These are phyloP conservation scores for Mycena chlorophos DNA, from an alignment of 768 basidiomycete genomes.

Conservation along the genomic window DNA sequence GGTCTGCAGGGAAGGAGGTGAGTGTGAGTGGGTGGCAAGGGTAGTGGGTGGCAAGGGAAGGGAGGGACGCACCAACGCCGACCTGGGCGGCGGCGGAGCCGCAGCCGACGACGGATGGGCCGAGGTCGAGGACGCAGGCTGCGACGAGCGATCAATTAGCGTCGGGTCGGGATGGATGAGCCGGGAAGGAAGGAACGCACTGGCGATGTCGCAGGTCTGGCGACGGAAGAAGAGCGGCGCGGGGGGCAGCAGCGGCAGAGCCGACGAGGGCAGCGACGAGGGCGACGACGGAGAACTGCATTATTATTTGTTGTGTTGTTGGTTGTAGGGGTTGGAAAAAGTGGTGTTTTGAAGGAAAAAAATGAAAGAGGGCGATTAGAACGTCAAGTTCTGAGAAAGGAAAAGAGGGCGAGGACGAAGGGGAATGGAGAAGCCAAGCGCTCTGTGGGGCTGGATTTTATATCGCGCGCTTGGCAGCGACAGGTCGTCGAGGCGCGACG, in stretches of 20 bases:
- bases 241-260: slow-evolving; percentile 7
- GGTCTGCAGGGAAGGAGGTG: slow-evolving; percentile 2
- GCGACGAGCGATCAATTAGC: background rate
- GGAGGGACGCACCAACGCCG: slow-evolving; percentile 9
- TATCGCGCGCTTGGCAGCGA: too few species aligned
- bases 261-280: slow-evolving; percentile 9
- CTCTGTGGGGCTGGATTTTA: too few species aligned
- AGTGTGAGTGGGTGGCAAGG: background rate
- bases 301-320: slow-evolving; percentile 2
- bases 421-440: background rate
- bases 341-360: background rate
- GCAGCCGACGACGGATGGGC: slow-evolving; percentile 13
- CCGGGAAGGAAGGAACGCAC: background rate
- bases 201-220: slow-evolving; percentile 9
- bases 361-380: slow-evolving; percentile 1
- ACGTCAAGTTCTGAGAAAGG: slow-evolving; percentile 7
- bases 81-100: slow-evolving; percentile 13
- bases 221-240: slow-evolving; percentile 4
- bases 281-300: slow-evolving; percentile 20
- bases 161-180: background rate
- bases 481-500: too few species aligned
- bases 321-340: background rate
- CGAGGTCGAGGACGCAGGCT: slow-evolving; percentile 18
- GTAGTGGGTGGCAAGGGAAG: background rate
- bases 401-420: background rate